Evolutionary conservation across 306 rosid species (phyloP), one percentile per base, ranked within the genome.

Genomic region (Prinsepia uniflora): DNA sequence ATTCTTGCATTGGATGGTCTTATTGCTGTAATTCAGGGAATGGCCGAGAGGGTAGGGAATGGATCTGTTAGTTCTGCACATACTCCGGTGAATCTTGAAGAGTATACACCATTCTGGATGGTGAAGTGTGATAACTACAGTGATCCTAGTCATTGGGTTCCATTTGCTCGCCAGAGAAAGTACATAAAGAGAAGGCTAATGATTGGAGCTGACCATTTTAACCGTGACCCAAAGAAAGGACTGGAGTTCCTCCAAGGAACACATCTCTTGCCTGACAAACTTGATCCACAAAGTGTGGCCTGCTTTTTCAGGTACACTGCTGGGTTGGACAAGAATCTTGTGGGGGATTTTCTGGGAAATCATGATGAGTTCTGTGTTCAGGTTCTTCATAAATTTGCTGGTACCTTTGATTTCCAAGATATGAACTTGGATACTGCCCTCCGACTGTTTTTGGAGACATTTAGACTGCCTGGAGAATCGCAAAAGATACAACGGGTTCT

Each of bases 191-290:
- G 97, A 78, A 89, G 96, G 80, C 76, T 94, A 81, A 94, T 91
- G 99, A 89, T 94, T 75, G 97, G 99, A 81, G 99, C 99, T 43
- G 99, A 94, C 82, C 99, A 94, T 86, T 94, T 91, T 73, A 94
- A 94, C 79, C 96, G 97, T 63, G 99, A 94, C 79, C 99, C 99
- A 54, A 94, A 94, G 83, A 94, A 94, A 88, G 99, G 99, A 75
- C 81, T 94, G 41, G 99, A 94, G 80, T 94, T 91, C 79, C 97
- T 94, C 64, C 99, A 94, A 80, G 99, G 97, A 89, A 86, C 92
- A 24, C 96, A 91, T 80, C 99, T 94, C 81, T 84, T 94, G 86
- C 99, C 99, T 48, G 90, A 89, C 76, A 89, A 94, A 89, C 99
- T 94, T 80, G 99, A 94, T 79, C 99, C 99, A 59, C 91, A 91